Percentiles rank a stretch among this genome's conserved stretches.
These are phyloP conservation scores for Carpinus viminea DNA, from an alignment of 306 rosid genomes.

Conservation along the genomic window DNA sequence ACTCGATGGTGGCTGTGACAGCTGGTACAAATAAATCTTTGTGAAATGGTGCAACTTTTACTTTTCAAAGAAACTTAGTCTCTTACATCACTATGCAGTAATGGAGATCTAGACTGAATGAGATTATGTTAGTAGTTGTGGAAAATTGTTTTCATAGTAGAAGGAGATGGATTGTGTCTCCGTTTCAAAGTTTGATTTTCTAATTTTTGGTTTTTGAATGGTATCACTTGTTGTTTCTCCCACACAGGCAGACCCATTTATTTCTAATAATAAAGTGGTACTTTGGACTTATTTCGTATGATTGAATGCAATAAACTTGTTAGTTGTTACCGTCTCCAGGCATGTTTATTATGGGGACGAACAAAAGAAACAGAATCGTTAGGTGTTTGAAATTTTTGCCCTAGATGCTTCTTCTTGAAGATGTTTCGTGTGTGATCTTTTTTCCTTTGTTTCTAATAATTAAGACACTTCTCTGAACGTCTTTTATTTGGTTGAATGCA, in stretches of 20 bases:
- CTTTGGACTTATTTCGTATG: conserved; percentile 1
- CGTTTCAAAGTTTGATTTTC: conserved; percentile 17
- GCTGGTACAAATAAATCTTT: no score
- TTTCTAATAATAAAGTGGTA: conserved; percentile 36
- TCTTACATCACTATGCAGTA: conserved; percentile 36
- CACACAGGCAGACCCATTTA: conserved; percentile 4
- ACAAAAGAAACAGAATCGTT: no score
- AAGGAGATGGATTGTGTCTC: conserved; percentile 34
- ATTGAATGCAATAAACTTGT: neutral
- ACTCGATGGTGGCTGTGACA: no score
- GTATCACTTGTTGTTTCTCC: neutral
- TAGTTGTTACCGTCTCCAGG: no score
- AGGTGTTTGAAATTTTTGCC: no score
- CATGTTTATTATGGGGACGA: no score
- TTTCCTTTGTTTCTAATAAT: no score
- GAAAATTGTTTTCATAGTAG: conserved; percentile 37
- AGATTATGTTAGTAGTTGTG: conserved; percentile 32
- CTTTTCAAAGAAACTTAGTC: conserved; percentile 25
- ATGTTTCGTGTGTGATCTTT: no score
- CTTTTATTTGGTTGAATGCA: no score
- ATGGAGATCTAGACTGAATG: conserved; percentile 35
- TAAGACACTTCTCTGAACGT: no score
- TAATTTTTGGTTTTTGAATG: conserved; percentile 13
- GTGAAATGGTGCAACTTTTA: no score
- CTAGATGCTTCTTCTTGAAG: no score